Base-by-base conservation (phyloP, 2,329 filamentous ascomycete species). In the Thermomyces lanuginosus region DNA sequence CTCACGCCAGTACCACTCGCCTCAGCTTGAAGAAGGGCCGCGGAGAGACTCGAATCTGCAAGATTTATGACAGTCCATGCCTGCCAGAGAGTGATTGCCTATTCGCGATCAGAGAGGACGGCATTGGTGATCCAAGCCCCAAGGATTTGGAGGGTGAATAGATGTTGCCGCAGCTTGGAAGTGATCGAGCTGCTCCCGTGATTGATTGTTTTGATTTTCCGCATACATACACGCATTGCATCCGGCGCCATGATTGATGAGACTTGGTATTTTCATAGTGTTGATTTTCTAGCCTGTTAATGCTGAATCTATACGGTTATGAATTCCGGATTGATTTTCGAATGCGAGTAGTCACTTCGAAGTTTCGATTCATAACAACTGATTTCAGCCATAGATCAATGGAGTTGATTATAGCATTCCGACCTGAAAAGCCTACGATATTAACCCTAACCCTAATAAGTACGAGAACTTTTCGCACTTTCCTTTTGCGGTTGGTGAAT, bases 31-130 rank as follows among this genome's bases (percentile, higher is more conserved):
- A 92, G 62, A 98, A 98, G 55, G 91, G 89, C 2, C 69, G 89
- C 29, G 89, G 70, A 16, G 89, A 98, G 63, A 98, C 89, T 12
- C 72, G 89, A 60, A 81, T 98, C 40, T 92, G 89, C 60, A 98
- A 95, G 64, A 98, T 98, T 36, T 98, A 98, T 49, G 91, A 98
- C 56, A 95, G 84, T 42, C 89, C 89, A 2, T 98, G 89, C 55
- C 60, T 98, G 37, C 89, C 89, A 0, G 89, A 98, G 58, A 91
- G 82, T 43, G 91, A 98, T 53, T 92, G 82, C 48, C 58, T 95
- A 41, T 98, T 98, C 57, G 86, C 89, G 24, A 98, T 98, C 50
- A 82, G 81, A 31, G 91, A 95, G 55, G 83, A 93, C 49, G 89
- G 89, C 22, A 98, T 98, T 45, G 82, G 82, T 15, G 89, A 98